phyloP scores from a whole-genome alignment of 805 yeast species.

The Candida krabiensis region DNA sequence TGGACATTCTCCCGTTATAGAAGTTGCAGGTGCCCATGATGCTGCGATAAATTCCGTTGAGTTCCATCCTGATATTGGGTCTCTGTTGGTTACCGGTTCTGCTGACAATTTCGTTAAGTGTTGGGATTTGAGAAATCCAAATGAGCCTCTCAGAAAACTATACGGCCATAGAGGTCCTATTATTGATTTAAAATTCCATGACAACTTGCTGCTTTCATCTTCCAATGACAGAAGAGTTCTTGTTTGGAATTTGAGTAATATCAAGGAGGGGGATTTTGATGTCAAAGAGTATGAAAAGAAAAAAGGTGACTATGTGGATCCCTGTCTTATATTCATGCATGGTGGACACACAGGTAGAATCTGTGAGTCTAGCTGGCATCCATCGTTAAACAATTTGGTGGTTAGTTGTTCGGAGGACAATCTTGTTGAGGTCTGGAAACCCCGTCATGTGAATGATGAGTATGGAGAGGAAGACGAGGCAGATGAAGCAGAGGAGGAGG shows the following conservation, averaged over 20 bases:
- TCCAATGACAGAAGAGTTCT: constrained; percentile 68
- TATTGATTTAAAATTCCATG: constrained; percentile 53
- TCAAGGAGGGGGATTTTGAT: constrained; percentile 56
- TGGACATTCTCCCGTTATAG: constrained; percentile 40
- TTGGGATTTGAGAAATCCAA: constrained; percentile 71
- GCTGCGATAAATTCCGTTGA: constrained; percentile 69
- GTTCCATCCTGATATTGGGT: constrained; percentile 56
- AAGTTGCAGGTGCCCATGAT: constrained; percentile 48
- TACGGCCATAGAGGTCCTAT: constrained; percentile 65
- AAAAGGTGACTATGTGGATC: constrained; percentile 60
- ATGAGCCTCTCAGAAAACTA: constrained; percentile 58
- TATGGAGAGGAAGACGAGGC: constrained; percentile 40
- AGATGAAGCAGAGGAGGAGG: constrained; percentile 34
- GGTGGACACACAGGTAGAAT: constrained; percentile 82
- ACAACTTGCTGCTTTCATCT: constrained; percentile 53
- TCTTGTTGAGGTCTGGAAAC: constrained; percentile 75
- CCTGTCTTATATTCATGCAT: constrained; percentile 75
- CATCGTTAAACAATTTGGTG: constrained; percentile 53
- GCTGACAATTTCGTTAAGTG: constrained; percentile 71
- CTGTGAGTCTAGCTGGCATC: constrained; percentile 68
- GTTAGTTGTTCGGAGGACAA: constrained; percentile 77
- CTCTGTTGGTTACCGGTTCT: constrained; percentile 73
- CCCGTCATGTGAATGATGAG: constrained; percentile 48
- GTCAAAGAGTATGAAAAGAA: constrained; percentile 55
- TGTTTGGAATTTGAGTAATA: constrained; percentile 68